These are phyloP conservation scores for Aspergillus conjunctus DNA, from an alignment of 495 filamentous ascomycete genomes.

Conservation along the genomic window DNA sequence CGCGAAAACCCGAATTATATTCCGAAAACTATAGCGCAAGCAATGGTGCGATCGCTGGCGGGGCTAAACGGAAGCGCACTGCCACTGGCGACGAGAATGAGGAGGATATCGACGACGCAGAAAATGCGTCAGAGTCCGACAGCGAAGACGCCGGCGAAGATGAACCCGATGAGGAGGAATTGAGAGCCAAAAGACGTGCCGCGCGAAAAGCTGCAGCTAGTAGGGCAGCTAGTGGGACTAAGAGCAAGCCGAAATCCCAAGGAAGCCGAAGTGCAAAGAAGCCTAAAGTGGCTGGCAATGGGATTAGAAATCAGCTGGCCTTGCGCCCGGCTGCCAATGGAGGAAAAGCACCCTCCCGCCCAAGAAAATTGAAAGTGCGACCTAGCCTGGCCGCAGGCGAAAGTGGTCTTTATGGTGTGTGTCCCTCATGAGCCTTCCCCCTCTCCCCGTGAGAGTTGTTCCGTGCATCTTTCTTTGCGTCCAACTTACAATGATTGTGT, in stretches of 20 bases:
- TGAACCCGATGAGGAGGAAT: constrained; percentile 67
- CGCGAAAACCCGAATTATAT: constrained; percentile 71
- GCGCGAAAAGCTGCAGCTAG: constrained; percentile 56
- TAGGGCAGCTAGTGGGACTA: constrained; percentile 57
- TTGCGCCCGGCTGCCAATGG: constrained; percentile 54
- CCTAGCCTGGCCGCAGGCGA: constrained; percentile 65
- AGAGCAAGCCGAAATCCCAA: constrained; percentile 31
- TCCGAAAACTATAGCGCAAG: constrained; percentile 43
- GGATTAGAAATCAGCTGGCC: constrained; percentile 51
- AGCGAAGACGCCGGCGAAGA: constrained; percentile 51
- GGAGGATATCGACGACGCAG: constrained; percentile 48
- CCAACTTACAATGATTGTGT: constrained; percentile 24
- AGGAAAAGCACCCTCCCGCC: constrained; percentile 39
- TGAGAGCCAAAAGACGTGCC: constrained; percentile 57
- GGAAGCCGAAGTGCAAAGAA: constrained; percentile 43
- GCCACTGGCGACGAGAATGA: constrained; percentile 33
- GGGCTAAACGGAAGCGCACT: constrained; percentile 58
- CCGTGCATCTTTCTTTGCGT: neutral
- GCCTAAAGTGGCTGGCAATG: constrained; percentile 62
- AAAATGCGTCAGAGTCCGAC: constrained; percentile 57
- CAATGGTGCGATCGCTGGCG: constrained; percentile 34
- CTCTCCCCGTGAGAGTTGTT: neutral
- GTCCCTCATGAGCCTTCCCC: neutral
- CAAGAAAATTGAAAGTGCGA: constrained; percentile 58
- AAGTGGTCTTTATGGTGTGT: constrained; percentile 76